Base-by-base conservation (phyloP, 176 grass and related monocot species). In the Typha latifolia region DNA sequence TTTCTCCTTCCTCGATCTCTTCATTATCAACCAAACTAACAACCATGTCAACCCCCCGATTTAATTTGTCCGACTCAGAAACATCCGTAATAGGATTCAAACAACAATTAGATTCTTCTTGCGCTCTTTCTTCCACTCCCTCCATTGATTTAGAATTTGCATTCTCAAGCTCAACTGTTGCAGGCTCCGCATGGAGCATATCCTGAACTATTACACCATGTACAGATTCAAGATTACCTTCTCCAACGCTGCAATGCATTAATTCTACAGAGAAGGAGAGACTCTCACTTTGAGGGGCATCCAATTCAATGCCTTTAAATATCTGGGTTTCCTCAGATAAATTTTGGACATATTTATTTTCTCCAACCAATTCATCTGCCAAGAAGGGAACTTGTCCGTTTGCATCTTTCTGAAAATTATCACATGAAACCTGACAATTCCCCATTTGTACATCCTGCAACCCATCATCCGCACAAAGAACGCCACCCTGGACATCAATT, bases 1-100 rank as follows among this genome's bases (percentile, higher is more conserved):
- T 96, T 82, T 96, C 88, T 77, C 93, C 88, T 81, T 96, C 93
- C 77, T 91, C 93, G 32, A 89, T 73, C 51, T 72, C 66, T 12
- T 12, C 89, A 70, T 16, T 71, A 66, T 65, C 61, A 10, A 77
- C 8, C 49, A 61, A 51, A 51, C 29, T 15, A 7, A 74, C 1
- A 32, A 64, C 47, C 5, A 13, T 9, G 61, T 77, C 64, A 48
- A 73, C 7, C 12, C 69, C 24, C 64, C 47, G 9, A 77, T 82
- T 67, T 53, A 26, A 79, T 19, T 62, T 74, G 0, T 14, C 19
- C 12, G 47, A 22, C 15, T 59, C 20, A 59, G n/a, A 59, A 59
- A 59, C n/a, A 59, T 59, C 53, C 4, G 20, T 19, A n/a, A 59
- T 21, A 59, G 14, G 15, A 22, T 21, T 21, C 53, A 59, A 59